phyloP scores from a whole-genome alignment of 1,284 basidiomycete species.

The Neolentinus lepideus region DNA sequence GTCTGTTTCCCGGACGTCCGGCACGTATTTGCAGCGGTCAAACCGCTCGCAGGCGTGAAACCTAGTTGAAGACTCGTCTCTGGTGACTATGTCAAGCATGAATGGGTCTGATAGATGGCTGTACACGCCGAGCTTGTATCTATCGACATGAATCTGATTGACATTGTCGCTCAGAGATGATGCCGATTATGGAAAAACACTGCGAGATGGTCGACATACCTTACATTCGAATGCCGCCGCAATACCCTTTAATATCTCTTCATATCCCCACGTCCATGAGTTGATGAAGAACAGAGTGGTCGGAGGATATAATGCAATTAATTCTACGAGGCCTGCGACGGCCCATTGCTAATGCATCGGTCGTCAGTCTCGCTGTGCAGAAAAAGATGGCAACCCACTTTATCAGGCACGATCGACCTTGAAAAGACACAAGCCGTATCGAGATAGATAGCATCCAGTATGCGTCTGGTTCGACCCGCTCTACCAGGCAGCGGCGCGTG shows the following conservation, averaged over 20 bases:
- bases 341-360: slow-evolving; percentile 51
- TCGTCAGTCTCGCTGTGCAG: background rate
- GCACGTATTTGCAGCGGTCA: slow-evolving; percentile 53
- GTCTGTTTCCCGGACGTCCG: slow-evolving; percentile 10
- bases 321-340: slow-evolving; percentile 54
- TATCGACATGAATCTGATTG: slow-evolving; percentile 82
- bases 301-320: slow-evolving; percentile 63
- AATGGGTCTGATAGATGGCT: slow-evolving; percentile 54
- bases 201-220: slow-evolving; percentile 28
- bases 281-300: slow-evolving; percentile 83
- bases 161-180: too few relatives aligned
- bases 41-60: slow-evolving; percentile 92
- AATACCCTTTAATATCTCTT: slow-evolving; percentile 76
- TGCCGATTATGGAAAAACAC: background rate
- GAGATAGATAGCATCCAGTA: slow-evolving; percentile 78
- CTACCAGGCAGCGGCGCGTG: slow-evolving; percentile 5
- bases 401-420: slow-evolving; percentile 58
- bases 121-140: slow-evolving; percentile 77
- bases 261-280: slow-evolving; percentile 91
- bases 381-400: slow-evolving; percentile 37
- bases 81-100: slow-evolving; percentile 58
- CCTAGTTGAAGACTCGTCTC: slow-evolving; percentile 51
- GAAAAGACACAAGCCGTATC: slow-evolving; percentile 74
- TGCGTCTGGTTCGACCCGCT: slow-evolving; percentile 21
- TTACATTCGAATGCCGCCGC: slow-evolving; percentile 53